phyloP scores from a whole-genome alignment of 2,329 filamentous ascomycete species.

The Lizonia empirigonia region DNA sequence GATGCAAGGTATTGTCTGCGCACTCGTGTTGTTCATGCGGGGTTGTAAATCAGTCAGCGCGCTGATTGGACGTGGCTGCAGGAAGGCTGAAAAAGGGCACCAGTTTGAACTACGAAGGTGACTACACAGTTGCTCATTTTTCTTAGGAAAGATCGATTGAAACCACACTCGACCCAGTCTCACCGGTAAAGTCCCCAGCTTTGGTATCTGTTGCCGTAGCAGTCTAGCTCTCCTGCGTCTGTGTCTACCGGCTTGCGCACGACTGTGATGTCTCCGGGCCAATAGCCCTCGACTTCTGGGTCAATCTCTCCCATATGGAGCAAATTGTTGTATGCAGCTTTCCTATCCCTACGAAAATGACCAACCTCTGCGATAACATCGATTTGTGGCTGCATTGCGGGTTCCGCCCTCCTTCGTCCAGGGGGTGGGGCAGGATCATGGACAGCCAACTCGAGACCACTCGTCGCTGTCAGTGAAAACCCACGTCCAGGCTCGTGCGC shows the following conservation, averaged over 20 bases:
- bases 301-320: constrained; percentile 36
- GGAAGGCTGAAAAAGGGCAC: constrained; percentile 1
- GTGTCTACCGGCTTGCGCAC: constrained; percentile 53
- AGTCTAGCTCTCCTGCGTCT: constrained; percentile 53
- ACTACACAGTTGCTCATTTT: too few relatives aligned
- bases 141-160: too few relatives aligned
- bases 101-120: not conserved
- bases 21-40: not conserved
- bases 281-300: constrained; percentile 60
- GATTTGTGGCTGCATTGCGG: constrained; percentile 21
- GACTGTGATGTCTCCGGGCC: constrained; percentile 64
- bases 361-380: constrained; percentile 62
- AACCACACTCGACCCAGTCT: constrained; percentile 13
- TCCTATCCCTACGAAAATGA: constrained; percentile 60
- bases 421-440: constrained; percentile 16
- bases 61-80: constrained; percentile 7
- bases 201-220: constrained; percentile 61
- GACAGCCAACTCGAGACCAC: constrained; percentile 47
- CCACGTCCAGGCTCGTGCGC: constrained; percentile 52
- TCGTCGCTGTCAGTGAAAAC: constrained; percentile 55
- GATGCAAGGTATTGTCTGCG: not conserved
- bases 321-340: constrained; percentile 54
- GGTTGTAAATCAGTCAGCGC: not conserved
- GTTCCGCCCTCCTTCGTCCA: constrained; percentile 9
- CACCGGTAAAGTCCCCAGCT: constrained; percentile 59